Base-by-base conservation (phyloP, 768 basidiomycete genomes). In the Suillus fuscotomentosus region DNA sequence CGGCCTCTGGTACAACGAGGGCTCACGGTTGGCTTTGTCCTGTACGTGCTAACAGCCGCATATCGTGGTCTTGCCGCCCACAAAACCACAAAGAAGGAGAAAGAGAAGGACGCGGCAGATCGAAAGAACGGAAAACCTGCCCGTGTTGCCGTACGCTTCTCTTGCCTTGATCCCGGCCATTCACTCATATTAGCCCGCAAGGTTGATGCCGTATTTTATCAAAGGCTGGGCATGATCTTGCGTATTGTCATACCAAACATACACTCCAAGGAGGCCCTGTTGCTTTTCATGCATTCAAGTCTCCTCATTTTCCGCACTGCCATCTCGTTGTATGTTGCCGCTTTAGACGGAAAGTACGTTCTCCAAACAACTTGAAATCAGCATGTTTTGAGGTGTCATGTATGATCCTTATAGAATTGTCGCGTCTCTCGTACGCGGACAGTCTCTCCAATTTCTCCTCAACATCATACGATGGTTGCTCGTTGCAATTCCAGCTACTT, bases 161-260 rank as follows among this genome's bases (percentile, higher is more conserved):
- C 50, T 24, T 14, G 41, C 22, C 45, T 39, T n/a, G 15, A 9
- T 31, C 61, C 17, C 5, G 50, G 27, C 45, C 47, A 13, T 20
- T 13, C 4, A n/a, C 20, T 62, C 56, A 56, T 53, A 36, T 34
- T n/a, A 53, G 15, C 11, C 1, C 45, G 15, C 56, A 70, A 95
- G 89, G 90, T 97, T n/a, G 97, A 98, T 75, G 91, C 91, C 2
- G 74, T 93, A 22, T 99, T 99, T 79, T 96, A 95, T 71, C 83
- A 88, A 66, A 86, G 94, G 10, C 83, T 99, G 22, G 82, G 84
- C 27, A 77, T 78, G 38, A 89, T 99, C 59, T 80, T 97, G 43
- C 83, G 87, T 22, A 97, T 99, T 57, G 91, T 96, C 24, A 94
- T 98, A 62, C 97, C 96, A 4, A 83, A 89, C 50, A 75, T 94